These are phyloP conservation scores for Hirsutella rhossiliensis DNA, from an alignment of 2,329 filamentous ascomycete species.

Conservation along the genomic window DNA sequence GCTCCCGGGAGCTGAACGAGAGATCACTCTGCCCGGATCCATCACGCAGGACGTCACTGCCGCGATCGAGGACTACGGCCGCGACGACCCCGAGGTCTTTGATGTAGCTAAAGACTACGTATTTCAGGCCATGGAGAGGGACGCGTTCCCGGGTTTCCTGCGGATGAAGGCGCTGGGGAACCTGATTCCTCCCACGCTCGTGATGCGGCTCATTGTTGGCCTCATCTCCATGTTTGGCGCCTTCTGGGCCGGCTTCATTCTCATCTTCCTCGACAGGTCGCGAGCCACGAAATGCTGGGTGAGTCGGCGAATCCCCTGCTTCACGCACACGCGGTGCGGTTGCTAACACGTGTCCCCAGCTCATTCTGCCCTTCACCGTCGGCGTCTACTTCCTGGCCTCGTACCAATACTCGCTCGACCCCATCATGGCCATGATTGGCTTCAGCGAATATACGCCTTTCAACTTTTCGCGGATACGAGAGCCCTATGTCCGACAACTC, in stretches of 20 bases:
- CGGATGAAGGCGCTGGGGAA: conserved; percentile 93
- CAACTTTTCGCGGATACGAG: conserved; percentile 75
- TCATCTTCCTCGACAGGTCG: conserved; percentile 79
- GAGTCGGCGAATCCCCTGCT: conserved; percentile 25
- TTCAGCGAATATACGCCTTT: conserved; percentile 96
- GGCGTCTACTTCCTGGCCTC: conserved; percentile 81
- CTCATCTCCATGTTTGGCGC: conserved; percentile 74
- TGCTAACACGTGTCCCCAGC: conserved; percentile 20
- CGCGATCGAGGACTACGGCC: conserved; percentile 78
- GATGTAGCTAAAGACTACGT: conserved; percentile 98
- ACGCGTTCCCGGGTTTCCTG: conserved; percentile 96
- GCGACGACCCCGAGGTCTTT: conserved; percentile 95
- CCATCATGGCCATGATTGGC: conserved; percentile 76
- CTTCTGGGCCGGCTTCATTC: conserved; percentile 87
- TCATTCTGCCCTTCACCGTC: conserved; percentile 81
- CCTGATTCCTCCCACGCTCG: conserved; percentile 79
- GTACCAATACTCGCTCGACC: conserved; percentile 93
- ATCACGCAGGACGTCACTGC: conserved; percentile 80
- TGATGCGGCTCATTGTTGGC: conserved; percentile 75
- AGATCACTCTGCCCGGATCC: conserved; percentile 82
- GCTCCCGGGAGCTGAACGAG: conserved; percentile 86
- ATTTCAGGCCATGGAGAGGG: conserved; percentile 98
- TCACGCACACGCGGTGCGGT: background rate
- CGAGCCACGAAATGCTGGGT: conserved; percentile 74
- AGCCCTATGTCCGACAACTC: conserved; percentile 81